Percentiles rank a stretch among this genome's conserved stretches.
Evolutionary conservation across 495 filamentous ascomycete genomes (phyloP).

Genomic region (Aspergillus cavernicola): DNA sequence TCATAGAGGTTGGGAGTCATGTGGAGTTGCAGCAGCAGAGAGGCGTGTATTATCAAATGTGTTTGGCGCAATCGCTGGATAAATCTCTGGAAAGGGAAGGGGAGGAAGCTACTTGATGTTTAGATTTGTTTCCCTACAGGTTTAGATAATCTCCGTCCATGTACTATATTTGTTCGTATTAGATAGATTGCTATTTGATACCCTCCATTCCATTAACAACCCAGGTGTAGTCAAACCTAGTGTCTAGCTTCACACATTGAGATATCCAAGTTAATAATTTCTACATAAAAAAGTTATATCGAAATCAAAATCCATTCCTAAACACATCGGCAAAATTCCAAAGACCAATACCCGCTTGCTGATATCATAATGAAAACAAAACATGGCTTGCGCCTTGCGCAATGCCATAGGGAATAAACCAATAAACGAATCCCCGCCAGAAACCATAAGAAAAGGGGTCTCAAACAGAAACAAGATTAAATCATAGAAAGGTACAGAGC

Average conservation of each 20-base stretch:
- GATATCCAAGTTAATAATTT: too few species aligned
- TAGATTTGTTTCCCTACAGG: too few species aligned
- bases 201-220: too few species aligned
- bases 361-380: constrained; percentile 22
- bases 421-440: constrained; percentile 7
- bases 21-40: constrained; percentile 51
- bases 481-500: constrained; percentile 2
- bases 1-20: constrained; percentile 73
- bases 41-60: not conserved
- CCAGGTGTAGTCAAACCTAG: too few species aligned
- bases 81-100: not conserved
- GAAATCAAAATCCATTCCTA: constrained; percentile 10
- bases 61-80: not conserved
- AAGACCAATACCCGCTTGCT: constrained; percentile 18
- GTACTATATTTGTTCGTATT: too few species aligned
- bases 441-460: constrained; percentile 7
- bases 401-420: constrained; percentile 9
- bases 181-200: too few species aligned
- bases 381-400: constrained; percentile 14
- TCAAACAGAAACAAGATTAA: constrained; percentile 13
- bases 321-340: constrained; percentile 8
- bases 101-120: not conserved
- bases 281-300: too few species aligned
- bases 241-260: too few species aligned
- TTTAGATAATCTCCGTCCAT: too few species aligned